Base-by-base conservation (phyloP, 2,329 filamentous ascomycete genomes). In the Xylaria sp. region DNA sequence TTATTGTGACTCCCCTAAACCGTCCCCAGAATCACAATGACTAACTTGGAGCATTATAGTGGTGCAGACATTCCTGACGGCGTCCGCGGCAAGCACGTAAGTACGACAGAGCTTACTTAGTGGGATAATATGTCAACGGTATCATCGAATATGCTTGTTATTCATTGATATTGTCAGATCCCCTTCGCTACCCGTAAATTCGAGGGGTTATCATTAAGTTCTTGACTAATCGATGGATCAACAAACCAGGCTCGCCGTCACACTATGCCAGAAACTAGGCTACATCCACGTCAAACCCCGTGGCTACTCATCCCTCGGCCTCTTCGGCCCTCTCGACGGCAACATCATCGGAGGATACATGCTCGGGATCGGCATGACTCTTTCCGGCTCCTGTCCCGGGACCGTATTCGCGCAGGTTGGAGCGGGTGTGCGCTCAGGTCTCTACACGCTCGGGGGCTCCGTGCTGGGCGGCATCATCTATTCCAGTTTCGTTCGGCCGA, bases 341-440 rank as follows among this genome's bases (percentile, higher is more conserved):
- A 92, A 92, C 76, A 78, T 91, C 56, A 72, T 91, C 71, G 90
- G 90, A 64, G 90, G 90, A 4, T 75, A 83, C 18, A 79, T 91
- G 2, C 84, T 91, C 31, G 90, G 90, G 43, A 77, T 85, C n/a
- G 90, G 90, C 64, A 91, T 92, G 89, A 84, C 88, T 6, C 79
- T 91, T 18, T 86, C 89, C 0, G 89, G 89, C 9, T 86, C 89
- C 0, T 92, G 90, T 68, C 89, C 90, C 0, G 90, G 90, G 0
- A 91, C 89, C 0, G 83, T 91, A 6, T 84, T 91, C 58, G 85
- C 86, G 0, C 90, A 92, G 78, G 74, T 88, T 12, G 89, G 85
- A 1, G 80, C 84, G 13, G 85, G 87, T 1, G 80, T 89, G 2
- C 79, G 75, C 1, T 84, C 86, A 0, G 88, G 88, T 0, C 76